These are phyloP conservation scores for Oryza meyeriana DNA, from an alignment of 176 grass and related monocot species.

Conservation along the genomic window DNA sequence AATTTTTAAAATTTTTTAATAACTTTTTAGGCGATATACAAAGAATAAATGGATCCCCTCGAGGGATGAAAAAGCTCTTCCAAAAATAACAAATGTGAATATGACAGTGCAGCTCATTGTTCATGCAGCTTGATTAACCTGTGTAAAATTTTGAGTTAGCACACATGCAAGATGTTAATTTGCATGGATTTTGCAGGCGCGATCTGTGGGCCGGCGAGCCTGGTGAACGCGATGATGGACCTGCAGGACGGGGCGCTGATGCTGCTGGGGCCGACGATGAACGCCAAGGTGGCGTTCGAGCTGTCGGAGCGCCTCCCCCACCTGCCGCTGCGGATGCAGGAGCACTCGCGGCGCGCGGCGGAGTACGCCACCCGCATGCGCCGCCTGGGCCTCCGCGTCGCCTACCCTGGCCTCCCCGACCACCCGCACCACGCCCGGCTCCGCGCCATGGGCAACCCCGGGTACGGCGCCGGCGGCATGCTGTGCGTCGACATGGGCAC, in stretches of 20 bases:
- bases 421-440: slow-evolving; percentile 83
- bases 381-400: slow-evolving; percentile 57
- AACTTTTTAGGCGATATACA: too few relatives aligned
- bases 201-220: slow-evolving; percentile 80
- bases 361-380: slow-evolving; percentile 73
- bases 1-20: too few relatives aligned
- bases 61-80: too few relatives aligned
- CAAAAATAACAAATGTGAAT: too few relatives aligned
- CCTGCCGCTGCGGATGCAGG: slow-evolving; percentile 87
- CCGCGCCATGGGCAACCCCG: slow-evolving; percentile 47
- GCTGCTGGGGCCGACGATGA: slow-evolving; percentile 93
- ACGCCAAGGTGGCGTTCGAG: slow-evolving; percentile 96
- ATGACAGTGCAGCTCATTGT: too few relatives aligned
- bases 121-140: too few relatives aligned
- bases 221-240: slow-evolving; percentile 96
- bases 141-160: too few relatives aligned
- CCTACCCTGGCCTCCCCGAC: slow-evolving; percentile 75
- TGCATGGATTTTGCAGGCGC: slow-evolving; percentile 41
- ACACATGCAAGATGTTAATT: too few relatives aligned
- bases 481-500: slow-evolving; percentile 93
- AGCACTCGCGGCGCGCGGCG: slow-evolving; percentile 75
- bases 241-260: slow-evolving; percentile 81
- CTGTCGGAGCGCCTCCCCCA: slow-evolving; percentile 80
- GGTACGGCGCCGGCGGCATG: slow-evolving; percentile 85
- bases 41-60: too few relatives aligned